Base-by-base conservation (phyloP, 2,329 filamentous ascomycete species). In the Microdochium nivale region DNA sequence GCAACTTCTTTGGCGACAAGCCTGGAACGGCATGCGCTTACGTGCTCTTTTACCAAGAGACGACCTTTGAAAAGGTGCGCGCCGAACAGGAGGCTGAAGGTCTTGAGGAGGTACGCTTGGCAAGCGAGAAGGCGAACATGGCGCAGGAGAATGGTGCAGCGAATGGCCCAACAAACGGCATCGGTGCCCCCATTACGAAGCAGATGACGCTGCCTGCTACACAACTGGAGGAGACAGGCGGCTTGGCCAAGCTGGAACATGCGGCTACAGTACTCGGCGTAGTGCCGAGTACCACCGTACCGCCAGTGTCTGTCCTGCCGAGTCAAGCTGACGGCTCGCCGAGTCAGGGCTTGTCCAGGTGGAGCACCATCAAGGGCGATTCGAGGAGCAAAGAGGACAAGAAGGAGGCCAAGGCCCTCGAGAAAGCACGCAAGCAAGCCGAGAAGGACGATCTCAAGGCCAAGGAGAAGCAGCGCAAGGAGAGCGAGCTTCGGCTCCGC, bases 21-120 rank as follows among this genome's bases (percentile, higher is more conserved):
- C 86, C 87, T 0, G 90, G 90, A 2, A 82, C 95, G 67, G 94
- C 94, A 10, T 96, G 91, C 61, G 94, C 94, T 27, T 99, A 99
- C 62, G 91, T 99, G 16, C 75, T 99, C 10, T 99, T 99, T 68
- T 99, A 99, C 70, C 94, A 96, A 66, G 92, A 99, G 68, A 97
- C 81, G 2, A 84, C 81, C 0, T 79, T 83, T 53, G 82, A 85
- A 60, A 81, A 83, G 60, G 77, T 84, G 50, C 72, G 79, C 54
- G 84, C 83, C 52, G 91, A 97, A 68, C 87, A 95, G 65, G 90
- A 95, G 61, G 85, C 82, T 47, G 90, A 96, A 65, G 86, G 86
- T 11, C 70, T 75, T 62, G 84, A 77, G 67, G 86, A 83, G 62
- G 77, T 79, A 51, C 74, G 75, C 61, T 67, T 80, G 59, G 76